Evolutionary conservation across 1,139 yeast species (phyloP), one percentile per base, ranked within the genome.

Genomic region (Candida albicans): DNA sequence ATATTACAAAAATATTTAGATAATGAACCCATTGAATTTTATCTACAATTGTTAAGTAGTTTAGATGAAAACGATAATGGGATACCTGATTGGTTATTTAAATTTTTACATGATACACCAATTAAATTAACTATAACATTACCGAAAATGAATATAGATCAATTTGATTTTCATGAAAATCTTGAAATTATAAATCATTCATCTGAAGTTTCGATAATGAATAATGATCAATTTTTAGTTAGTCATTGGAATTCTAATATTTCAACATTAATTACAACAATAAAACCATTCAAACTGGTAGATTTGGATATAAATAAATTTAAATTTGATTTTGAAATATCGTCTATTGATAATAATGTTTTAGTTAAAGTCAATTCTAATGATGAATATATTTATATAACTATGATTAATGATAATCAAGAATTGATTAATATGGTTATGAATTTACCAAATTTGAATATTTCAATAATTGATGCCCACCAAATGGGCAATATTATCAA

Each of bases 51-150:
- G 5, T 18, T 18, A 18, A 5, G 5, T 18, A 18, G 5, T 18
- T n/a, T n/a, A n/a, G 5, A 18, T 18, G 5, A 18, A 4, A 18
- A 18, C 5, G 22, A 18, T 18, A 5, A 18, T 18, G 22, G 5
- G 3, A 18, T 63, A 24, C 67, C 68, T 0, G 43, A 42, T n/a
- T 67, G 72, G 72, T 47, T 66, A 32, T 48, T 50, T 38, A 51
- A 56, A 27, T 42, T 60, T 1, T 49, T 64, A 9, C 35, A 38
- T n/a, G 32, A 30, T 3, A 24, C 40, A 9, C 45, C 46, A 15
- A 35, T 40, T n/a, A 41, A 38, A 37, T 18, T 51, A 12, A 38
- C 40, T 13, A 32, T 51, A 2, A 46, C 39, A 26, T 37, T 51
- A 22, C 54, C 54, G 1, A 40, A 34, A 34, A 35, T 41, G 6